Evolutionary conservation across 2,329 filamentous ascomycete species (phyloP), one percentile per base, ranked within the genome.

Genomic region (Trichophyton schoenleinii): DNA sequence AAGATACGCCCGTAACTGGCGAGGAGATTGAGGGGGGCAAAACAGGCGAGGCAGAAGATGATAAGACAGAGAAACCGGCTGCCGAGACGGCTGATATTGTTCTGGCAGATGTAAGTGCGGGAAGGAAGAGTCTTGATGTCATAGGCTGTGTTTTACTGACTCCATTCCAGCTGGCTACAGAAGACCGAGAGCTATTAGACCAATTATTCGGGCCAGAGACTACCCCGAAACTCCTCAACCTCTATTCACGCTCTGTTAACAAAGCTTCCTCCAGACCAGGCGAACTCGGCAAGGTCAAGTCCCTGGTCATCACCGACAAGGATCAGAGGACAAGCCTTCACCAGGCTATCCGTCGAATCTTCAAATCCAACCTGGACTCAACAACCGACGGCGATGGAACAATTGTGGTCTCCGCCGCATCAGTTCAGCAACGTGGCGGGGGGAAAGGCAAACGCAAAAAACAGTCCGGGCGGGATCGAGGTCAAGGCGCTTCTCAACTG

Each of bases 341-440:
- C 70, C 77, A 83, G 65, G 76, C 79, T 7, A 78, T 96, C 53
- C 88, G 91, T 28, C 86, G 86, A 46, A 86, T 95, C 63, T 96
- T 96, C 72, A 78, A 79, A n/a, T 87, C 85, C 2, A 82, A 83
- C 61, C 80, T 96, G 58, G 89, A 95, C 62, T 95, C 89, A 1
- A 79, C 78, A 18, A 95, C 91, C 53, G 83, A 87, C 63, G 84
- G 86, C 62, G 83, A 88, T 55, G 88, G 88, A 28, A 79, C 79
- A 5, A 82, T 88, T 60, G 74, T 78, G n/a, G 79, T 88, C 64
- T 79, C 80, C 36, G 75, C 59, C 15, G 57, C 62, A 7, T 55
- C 61, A 3, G 61, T 65, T n/a, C 81, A 34, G 68, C 73, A 20
- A 63, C 71, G 63, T 7, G 60, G 63, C 8, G 60, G 63, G 57